Evolutionary conservation across 352 stramenopile genomes (phyloP).

Genomic region (Phytophthora colocasiae): DNA sequence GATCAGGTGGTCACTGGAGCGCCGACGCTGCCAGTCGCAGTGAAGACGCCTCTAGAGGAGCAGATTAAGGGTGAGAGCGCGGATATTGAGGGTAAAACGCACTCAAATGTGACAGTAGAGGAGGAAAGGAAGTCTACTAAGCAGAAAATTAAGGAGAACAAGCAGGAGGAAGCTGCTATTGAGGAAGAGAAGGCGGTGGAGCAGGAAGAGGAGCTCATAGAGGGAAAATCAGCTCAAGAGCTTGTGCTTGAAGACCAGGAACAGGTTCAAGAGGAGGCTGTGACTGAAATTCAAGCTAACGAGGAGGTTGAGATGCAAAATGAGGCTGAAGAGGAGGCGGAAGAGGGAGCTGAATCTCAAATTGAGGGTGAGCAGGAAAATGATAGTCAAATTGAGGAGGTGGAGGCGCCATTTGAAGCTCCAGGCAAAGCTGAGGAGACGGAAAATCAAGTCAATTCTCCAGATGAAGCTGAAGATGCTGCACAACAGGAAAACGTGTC

Average conservation of each 20-base stretch:
- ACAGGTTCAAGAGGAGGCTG: too few species aligned
- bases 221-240: too few species aligned
- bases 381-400: background rate
- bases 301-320: too few species aligned
- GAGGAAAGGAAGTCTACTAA: constrained; percentile 1
- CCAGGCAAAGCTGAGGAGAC: constrained; percentile 2
- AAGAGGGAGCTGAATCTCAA: background rate
- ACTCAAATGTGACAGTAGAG: background rate
- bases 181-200: constrained; percentile 1
- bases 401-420: background rate
- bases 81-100: background rate
- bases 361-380: background rate
- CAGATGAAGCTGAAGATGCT: constrained; percentile 9
- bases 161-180: constrained; percentile 10
- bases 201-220: too few species aligned
- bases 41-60: constrained; percentile 2
- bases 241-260: too few species aligned
- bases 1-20: constrained; percentile 73
- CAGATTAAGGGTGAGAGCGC: constrained; percentile 14
- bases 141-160: background rate
- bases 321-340: constrained; percentile 2
- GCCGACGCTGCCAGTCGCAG: constrained; percentile 33
- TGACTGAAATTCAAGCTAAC: too few species aligned
- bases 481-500: background rate
- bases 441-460: background rate